Conservation (phyloP, 176 grass and related monocot species). For the Pontederia paniculata region DNA sequence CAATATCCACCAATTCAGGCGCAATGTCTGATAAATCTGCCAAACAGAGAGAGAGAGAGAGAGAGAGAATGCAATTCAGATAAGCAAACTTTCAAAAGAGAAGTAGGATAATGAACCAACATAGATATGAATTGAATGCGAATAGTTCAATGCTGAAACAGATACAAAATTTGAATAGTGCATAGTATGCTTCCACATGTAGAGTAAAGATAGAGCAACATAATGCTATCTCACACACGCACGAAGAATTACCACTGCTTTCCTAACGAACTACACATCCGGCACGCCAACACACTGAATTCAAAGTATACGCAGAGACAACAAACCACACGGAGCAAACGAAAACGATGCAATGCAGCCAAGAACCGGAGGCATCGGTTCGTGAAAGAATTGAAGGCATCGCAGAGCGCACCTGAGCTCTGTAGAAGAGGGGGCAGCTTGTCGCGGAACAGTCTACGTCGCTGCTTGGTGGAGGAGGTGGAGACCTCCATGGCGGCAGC, state of each 20-base stretch:
- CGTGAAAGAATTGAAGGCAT: not conserved
- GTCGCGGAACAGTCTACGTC: conserved; percentile 60
- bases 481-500: conserved; percentile 60
- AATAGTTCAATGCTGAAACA: too few relatives aligned
- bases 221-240: too few relatives aligned
- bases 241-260: too few relatives aligned
- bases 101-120: not conserved
- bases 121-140: not conserved
- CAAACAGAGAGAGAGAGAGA: conserved; percentile 1
- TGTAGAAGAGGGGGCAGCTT: conserved; percentile 40
- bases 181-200: too few relatives aligned
- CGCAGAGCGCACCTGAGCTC: conserved; percentile 17
- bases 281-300: too few relatives aligned
- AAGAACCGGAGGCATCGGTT: not conserved
- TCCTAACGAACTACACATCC: too few relatives aligned
- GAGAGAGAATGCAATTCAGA: not conserved
- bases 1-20: conserved; percentile 50
- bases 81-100: not conserved
- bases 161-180: too few relatives aligned
- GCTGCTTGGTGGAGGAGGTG: conserved; percentile 56
- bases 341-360: not conserved
- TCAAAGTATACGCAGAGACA: too few relatives aligned
- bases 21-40: conserved; percentile 40
- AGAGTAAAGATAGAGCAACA: too few relatives aligned
- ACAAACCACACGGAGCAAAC: not conserved